Conservation (phyloP, 1,284 basidiomycete genomes). For the Trametes sp. region DNA sequence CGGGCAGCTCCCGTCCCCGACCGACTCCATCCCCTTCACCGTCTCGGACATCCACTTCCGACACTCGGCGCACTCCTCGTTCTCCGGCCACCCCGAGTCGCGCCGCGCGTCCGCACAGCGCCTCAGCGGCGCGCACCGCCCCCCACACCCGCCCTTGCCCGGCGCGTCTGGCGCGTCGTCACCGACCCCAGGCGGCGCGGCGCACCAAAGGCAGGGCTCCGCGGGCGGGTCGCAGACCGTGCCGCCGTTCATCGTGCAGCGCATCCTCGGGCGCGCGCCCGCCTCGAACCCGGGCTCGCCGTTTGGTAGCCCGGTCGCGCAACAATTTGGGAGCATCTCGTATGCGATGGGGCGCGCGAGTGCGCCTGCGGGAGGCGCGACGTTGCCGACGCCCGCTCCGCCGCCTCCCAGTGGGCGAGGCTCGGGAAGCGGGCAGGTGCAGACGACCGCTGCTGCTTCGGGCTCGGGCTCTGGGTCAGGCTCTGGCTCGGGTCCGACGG, state of each 20-base stretch:
- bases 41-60: slow-evolving; percentile 72
- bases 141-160: slow-evolving; percentile 62
- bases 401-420: neutral
- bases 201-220: slow-evolving; percentile 27
- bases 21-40: slow-evolving; percentile 73
- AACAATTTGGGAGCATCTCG: slow-evolving; percentile 28
- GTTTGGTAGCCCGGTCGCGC: slow-evolving; percentile 32
- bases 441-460: too few relatives aligned
- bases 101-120: slow-evolving; percentile 43
- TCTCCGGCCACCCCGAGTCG: slow-evolving; percentile 42
- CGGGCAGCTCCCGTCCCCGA: slow-evolving; percentile 53
- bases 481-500: too few relatives aligned
- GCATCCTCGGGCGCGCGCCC: slow-evolving; percentile 47
- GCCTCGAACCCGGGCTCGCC: slow-evolving; percentile 32
- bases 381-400: neutral
- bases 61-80: slow-evolving; percentile 56
- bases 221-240: slow-evolving; percentile 26
- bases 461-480: too few relatives aligned
- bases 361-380: neutral
- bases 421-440: neutral
- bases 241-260: slow-evolving; percentile 47
- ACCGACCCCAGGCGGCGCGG: slow-evolving; percentile 12
- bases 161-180: slow-evolving; percentile 26
- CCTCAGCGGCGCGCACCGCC: slow-evolving; percentile 47
- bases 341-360: slow-evolving; percentile 13